Base-by-base conservation (phyloP, 495 filamentous ascomycete species). In the Aspergillus carlsbadensis region DNA sequence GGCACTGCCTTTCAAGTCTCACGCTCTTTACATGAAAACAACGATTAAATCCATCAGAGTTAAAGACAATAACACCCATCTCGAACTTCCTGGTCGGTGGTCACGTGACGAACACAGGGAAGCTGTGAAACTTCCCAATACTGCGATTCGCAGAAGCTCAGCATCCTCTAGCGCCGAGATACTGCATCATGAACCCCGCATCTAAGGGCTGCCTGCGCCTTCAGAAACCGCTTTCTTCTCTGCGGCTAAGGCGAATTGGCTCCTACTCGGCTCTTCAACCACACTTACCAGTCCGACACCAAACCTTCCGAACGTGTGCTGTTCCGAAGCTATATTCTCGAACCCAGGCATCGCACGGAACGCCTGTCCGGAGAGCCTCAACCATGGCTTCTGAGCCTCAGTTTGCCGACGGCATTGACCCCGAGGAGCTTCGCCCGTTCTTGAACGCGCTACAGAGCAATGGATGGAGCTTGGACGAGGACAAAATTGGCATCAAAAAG, bases 401-500 rank as follows among this genome's bases (percentile, higher is more conserved):
- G 18, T 75, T 73, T 45, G 69, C 75, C 29, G 69, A 75, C 37
- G 70, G 71, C 7, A 65, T 66, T 42, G 65, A 78, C 44, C 44
- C 57, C 10, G 65, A 57, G 14, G 68, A 70, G 53, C 42, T 71
- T 7, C 62, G 55, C 13, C 47, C 62, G 0, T 61, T 57, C 29
- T 58, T 71, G 24, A 43, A 65, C 22, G 43, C 57, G 7, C 57
- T 78, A 21, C 61, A 66, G 36, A 49, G 64, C n/a, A 56, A 68
- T 22, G 73, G 70, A 7, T 78, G 75, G 75, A 61, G 57, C 10
- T 58, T 75, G 31, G 74, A 76, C 54, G 62, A 62, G 24, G 71
- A 72, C 6, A 66, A 65, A 3, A 68, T 65, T 62, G 73, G 71
- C 6, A 47, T 78, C 2, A 66, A 62, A n/a, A 78, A 77, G 58